Evolutionary conservation across 148 eudicot species (phyloP).

Genomic region (Spergularia marina): DNA sequence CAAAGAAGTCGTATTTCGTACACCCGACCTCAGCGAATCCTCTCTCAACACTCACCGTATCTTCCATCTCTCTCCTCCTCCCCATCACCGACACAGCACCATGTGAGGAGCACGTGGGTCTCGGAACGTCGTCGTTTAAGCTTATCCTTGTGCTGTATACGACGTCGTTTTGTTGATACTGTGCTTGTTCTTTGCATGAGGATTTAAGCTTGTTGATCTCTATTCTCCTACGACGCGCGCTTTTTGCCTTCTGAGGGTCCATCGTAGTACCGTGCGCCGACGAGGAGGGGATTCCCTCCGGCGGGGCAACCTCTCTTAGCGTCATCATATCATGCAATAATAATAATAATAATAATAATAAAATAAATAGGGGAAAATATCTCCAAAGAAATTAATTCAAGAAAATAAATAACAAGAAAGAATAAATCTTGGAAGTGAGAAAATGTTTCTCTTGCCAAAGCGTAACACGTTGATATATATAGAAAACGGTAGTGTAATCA

Average conservation of each 20-base stretch:
- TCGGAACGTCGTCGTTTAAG: background rate
- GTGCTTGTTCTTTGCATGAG: background rate
- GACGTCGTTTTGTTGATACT: constrained; percentile 5
- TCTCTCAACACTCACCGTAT: constrained; percentile 38
- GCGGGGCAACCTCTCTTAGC: constrained; percentile 1
- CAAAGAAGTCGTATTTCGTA: constrained; percentile 44
- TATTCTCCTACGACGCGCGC: constrained; percentile 25
- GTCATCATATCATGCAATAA: constrained; percentile 20
- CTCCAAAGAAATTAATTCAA: background rate
- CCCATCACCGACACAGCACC: constrained; percentile 57
- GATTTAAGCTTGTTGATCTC: constrained; percentile 28
- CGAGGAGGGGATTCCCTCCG: constrained; percentile 19
- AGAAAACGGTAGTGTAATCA: background rate
- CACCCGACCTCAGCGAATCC: constrained; percentile 17
- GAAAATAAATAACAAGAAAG: background rate
- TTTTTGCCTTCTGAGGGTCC: constrained; percentile 18
- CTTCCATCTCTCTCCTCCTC: constrained; percentile 68
- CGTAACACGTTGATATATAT: constrained; percentile 16
- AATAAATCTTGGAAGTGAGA: background rate
- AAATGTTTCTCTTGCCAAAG: background rate
- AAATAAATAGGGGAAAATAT: background rate
- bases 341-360: too few relatives aligned
- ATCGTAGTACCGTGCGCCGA: background rate
- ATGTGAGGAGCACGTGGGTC: constrained; percentile 27
- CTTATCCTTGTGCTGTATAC: background rate